phyloP scores from a whole-genome alignment of 1,139 yeast genomes.

The Candida smagusa region DNA sequence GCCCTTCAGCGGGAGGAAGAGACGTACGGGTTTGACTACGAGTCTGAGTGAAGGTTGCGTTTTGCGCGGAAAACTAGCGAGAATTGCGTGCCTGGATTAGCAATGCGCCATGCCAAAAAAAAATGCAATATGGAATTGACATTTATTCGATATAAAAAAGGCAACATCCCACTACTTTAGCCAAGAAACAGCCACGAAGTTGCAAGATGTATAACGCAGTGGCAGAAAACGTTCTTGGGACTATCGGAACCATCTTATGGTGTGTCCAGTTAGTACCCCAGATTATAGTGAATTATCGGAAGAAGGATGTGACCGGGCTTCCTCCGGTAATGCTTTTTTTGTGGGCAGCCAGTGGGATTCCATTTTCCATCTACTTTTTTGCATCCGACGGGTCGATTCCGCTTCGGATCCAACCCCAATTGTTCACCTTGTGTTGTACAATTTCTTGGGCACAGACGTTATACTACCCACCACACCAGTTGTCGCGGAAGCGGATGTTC shows the following conservation, averaged over 20 bases:
- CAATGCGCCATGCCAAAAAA: neutral
- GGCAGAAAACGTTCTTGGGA: slow-evolving; percentile 79
- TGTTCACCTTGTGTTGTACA: slow-evolving; percentile 71
- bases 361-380: slow-evolving; percentile 78
- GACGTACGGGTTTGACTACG: slow-evolving; percentile 34
- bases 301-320: slow-evolving; percentile 80
- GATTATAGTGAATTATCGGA: slow-evolving; percentile 63
- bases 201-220: slow-evolving; percentile 17
- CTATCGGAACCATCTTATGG: slow-evolving; percentile 88
- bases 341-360: slow-evolving; percentile 82
- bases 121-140: neutral
- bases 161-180: too few relatives aligned
- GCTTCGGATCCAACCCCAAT: slow-evolving; percentile 79
- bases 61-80: neutral
- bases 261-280: slow-evolving; percentile 89
- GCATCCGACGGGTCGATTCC: slow-evolving; percentile 72
- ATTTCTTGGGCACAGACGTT: slow-evolving; percentile 70
- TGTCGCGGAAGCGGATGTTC: slow-evolving; percentile 36
- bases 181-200: neutral
- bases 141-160: neutral
- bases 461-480: slow-evolving; percentile 71
- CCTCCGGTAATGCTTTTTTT: slow-evolving; percentile 82
- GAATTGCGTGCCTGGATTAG: neutral
- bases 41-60: slow-evolving; percentile 19
- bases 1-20: slow-evolving; percentile 16